Conservation (phyloP, 768 basidiomycete genomes). For the Kwoniella mangroviensis region DNA sequence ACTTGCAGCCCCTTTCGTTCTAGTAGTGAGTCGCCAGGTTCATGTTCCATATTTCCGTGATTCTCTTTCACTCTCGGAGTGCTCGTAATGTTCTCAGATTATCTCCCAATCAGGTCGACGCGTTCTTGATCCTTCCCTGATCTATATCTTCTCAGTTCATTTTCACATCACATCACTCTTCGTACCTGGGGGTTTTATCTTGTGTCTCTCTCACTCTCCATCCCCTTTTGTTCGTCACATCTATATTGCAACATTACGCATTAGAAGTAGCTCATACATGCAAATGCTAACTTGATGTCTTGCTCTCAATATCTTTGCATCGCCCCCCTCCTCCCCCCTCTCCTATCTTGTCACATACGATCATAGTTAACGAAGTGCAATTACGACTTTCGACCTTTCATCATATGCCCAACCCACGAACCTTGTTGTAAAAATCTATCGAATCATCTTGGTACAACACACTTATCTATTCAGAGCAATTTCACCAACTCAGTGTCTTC, state of each 20-base stretch:
- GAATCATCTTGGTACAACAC: too few relatives aligned
- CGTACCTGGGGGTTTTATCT: not conserved
- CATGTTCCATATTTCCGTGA: not conserved
- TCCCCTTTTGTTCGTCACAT: conserved; percentile 4
- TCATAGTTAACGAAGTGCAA: not conserved
- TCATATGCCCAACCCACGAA: not conserved
- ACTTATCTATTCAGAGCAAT: too few relatives aligned
- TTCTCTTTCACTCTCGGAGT: not conserved
- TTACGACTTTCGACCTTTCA: not conserved
- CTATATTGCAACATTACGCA: not conserved
- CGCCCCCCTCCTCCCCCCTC: not conserved
- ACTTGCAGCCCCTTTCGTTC: too few relatives aligned
- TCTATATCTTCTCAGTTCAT: not conserved
- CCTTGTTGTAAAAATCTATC: not conserved
- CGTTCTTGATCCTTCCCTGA: conserved; percentile 15
- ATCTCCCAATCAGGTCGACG: conserved; percentile 29
- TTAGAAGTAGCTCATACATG: not conserved
- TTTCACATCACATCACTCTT: not conserved
- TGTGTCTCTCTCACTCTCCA: conserved; percentile 3
- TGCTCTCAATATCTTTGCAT: not conserved
- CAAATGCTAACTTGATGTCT: not conserved
- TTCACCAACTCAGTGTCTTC: too few relatives aligned
- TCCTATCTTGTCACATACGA: not conserved
- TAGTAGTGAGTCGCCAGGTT: too few relatives aligned
- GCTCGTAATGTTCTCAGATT: conserved; percentile 17